Evolutionary conservation across 2,329 filamentous ascomycete species (phyloP), one percentile per base, ranked within the genome.

Genomic region (Phialophora expanda): DNA sequence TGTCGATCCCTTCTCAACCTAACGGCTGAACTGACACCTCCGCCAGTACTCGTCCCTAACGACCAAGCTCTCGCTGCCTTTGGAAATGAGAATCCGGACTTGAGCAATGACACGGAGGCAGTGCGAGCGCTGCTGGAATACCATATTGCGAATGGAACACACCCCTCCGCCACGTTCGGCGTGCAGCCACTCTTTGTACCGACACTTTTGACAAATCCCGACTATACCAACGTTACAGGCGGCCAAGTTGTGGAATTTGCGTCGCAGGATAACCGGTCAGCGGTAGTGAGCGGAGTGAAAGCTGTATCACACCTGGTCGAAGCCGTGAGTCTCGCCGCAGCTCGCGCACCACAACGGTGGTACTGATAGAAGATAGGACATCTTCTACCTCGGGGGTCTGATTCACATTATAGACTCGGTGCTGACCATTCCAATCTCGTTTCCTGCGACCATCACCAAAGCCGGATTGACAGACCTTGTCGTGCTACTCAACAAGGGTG

Each of bases 201-300:
- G 14, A 84, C 82, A 2, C 73, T 83, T 7, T 76, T 89, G 61
- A 83, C 77, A 20, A 82, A 86, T 68, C 58, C 77, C 24, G 76
- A 79, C 0, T 89, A 83, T 73, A 78, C 83, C 69, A 87, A 87
- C 64, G 82, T 89, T 11, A 86, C 85, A 2, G 84, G 82, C 38
- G 86, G 86, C 1, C 87, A 89, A 73, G 79, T 84, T 9, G 81
- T 89, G 3, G 78, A 85, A 66, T 79, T 79, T 4, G 70, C 78
- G n/a, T 66, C 72, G 2, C 62, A 75, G 4, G 78, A 81, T 51
- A 76, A 77, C 32, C 78, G 79, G 5, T 81, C 84, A 1, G 78
- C 78, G 0, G 80, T 88, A 74, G 82, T 80, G 74, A 85, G 82
- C 24, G 87, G 85, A 0, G 73, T 86, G 7, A 80, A 82, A 59